These are phyloP conservation scores for Fraxinus sp. DNA, from an alignment of 305 asterid species.

Conservation along the genomic window DNA sequence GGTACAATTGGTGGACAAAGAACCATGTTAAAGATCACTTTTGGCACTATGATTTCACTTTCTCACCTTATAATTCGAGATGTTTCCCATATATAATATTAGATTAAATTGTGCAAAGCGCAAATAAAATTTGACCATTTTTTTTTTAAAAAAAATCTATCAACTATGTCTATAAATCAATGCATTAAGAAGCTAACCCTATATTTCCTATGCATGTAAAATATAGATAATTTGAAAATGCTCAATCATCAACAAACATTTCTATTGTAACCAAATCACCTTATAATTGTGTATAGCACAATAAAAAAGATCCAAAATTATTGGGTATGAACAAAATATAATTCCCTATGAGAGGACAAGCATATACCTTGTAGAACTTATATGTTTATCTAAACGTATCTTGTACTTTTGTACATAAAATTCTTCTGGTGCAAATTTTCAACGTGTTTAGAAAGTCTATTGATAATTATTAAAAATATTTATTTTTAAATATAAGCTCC, in stretches of 20 bases:
- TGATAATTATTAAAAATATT: no score
- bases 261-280: background rate
- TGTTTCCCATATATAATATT: background rate
- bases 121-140: no score
- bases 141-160: background rate
- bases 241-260: background rate
- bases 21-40: slow-evolving; percentile 5
- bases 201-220: no score
- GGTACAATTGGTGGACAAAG: background rate
- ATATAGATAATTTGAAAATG: background rate
- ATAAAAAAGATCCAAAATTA: no score
- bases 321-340: background rate
- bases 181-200: background rate
- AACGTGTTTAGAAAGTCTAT: background rate
- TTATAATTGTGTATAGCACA: no score
- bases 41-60: slow-evolving; percentile 10
- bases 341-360: background rate
- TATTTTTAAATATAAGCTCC: background rate
- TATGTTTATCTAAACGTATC: background rate
- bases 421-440: background rate
- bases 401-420: background rate
- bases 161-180: background rate
- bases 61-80: slow-evolving; percentile 12
- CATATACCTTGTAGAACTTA: background rate
- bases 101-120: background rate